Conservation (phyloP, 306 rosid species). For the Acacia melanoxylon region DNA sequence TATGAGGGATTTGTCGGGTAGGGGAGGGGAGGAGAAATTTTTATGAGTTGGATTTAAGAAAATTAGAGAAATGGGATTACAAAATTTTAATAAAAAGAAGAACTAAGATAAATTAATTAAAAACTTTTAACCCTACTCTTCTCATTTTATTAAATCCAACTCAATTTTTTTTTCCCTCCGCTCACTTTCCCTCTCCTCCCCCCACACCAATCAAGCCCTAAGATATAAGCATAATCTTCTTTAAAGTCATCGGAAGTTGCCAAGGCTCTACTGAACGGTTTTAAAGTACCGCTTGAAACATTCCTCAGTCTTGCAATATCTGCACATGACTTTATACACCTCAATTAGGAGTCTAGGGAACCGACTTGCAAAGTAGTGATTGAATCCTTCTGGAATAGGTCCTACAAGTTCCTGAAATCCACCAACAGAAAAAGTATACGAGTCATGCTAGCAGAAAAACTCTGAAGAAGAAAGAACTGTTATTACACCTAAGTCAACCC, state of each 20-base stretch:
- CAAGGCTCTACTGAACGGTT: constrained; percentile 29
- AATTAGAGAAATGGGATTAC: too few relatives aligned
- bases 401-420: constrained; percentile 53
- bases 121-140: too few relatives aligned
- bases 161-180: too few relatives aligned
- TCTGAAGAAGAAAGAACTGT: background rate
- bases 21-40: too few relatives aligned
- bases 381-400: constrained; percentile 66
- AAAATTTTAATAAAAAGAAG: too few relatives aligned
- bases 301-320: constrained; percentile 54
- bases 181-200: too few relatives aligned
- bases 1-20: too few relatives aligned
- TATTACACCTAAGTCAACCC: background rate
- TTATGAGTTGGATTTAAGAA: too few relatives aligned
- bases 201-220: background rate
- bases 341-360: constrained; percentile 69
- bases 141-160: too few relatives aligned
- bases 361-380: constrained; percentile 60
- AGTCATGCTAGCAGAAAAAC: background rate
- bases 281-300: constrained; percentile 54
- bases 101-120: too few relatives aligned
- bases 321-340: constrained; percentile 54
- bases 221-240: background rate
- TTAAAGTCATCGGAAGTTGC: background rate
- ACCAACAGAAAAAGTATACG: background rate